phyloP scores from a whole-genome alignment of 768 basidiomycete species.

The Tulasnella sp. region DNA sequence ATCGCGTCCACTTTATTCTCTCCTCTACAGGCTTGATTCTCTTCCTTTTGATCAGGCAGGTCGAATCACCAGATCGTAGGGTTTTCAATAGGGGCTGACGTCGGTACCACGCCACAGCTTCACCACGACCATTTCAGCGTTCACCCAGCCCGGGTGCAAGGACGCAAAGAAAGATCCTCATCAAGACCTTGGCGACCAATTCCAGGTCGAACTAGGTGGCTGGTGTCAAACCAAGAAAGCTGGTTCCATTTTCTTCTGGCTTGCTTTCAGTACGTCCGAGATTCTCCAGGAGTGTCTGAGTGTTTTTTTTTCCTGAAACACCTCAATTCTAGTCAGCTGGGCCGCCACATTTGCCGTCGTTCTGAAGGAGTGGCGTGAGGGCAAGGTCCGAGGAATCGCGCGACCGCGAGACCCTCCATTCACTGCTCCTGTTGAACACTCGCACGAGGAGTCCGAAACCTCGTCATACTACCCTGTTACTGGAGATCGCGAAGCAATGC shows the following conservation, averaged over 20 bases:
- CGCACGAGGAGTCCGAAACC: constrained; percentile 35
- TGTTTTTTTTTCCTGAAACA: not conserved
- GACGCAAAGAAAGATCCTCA: constrained; percentile 77
- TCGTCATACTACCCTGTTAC: constrained; percentile 20
- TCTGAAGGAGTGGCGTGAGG: constrained; percentile 72
- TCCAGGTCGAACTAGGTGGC: constrained; percentile 61
- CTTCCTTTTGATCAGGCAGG: constrained; percentile 74
- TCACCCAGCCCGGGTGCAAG: constrained; percentile 88
- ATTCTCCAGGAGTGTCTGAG: not conserved
- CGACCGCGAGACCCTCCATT: constrained; percentile 72
- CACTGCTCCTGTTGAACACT: constrained; percentile 49
- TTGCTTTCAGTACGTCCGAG: constrained; percentile 60
- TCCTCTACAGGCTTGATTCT: constrained; percentile 63
- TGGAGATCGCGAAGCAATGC: not conserved
- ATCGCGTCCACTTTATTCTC: constrained; percentile 80
- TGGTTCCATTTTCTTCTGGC: constrained; percentile 84
- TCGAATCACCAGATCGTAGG: constrained; percentile 31
- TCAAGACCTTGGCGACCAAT: constrained; percentile 58
- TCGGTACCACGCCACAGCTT: constrained; percentile 31
- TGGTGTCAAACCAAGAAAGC: constrained; percentile 96
- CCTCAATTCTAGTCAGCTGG: constrained; percentile 61
- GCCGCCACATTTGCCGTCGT: constrained; percentile 60
- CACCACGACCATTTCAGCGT: constrained; percentile 48
- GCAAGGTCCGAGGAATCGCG: constrained; percentile 42
- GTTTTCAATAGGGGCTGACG: constrained; percentile 3